Evolutionary conservation across 345 rosid genomes (phyloP).

Genomic region (Tarenaya hassleriana): DNA sequence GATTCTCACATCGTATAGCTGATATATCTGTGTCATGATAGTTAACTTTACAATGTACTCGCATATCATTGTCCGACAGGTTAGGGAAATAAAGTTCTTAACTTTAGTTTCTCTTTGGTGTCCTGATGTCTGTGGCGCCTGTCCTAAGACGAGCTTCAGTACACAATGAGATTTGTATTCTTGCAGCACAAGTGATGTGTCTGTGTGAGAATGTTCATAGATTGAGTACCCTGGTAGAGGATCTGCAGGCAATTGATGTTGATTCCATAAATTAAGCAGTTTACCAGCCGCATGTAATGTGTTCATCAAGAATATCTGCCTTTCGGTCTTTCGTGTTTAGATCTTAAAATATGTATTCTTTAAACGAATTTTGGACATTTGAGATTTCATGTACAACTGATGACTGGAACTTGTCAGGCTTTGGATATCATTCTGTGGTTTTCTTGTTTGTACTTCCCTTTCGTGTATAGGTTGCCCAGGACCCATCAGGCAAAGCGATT

Average conservation of each 20-base stretch:
- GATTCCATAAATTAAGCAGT: conserved; percentile 16
- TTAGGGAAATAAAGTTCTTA: neutral
- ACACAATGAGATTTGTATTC: no score
- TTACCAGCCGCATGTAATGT: conserved; percentile 22
- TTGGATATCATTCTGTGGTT: no score
- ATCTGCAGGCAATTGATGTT: no score
- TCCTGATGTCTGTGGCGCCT: conserved; percentile 2
- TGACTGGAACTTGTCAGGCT: neutral
- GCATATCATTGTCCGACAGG: conserved; percentile 22
- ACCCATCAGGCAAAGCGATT: conserved; percentile 76
- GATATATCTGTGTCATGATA: conserved; percentile 4
- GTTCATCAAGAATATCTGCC: conserved; percentile 3
- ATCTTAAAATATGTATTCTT: no score
- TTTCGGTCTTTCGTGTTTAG: neutral
- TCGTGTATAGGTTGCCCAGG: conserved; percentile 63
- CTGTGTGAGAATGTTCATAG: no score
- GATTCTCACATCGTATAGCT: conserved; percentile 1
- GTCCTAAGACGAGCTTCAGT: conserved; percentile 13
- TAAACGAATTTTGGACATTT: neutral
- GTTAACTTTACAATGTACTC: conserved; percentile 21
- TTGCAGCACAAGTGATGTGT: no score
- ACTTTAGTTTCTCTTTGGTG: neutral
- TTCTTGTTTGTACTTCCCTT: neutral
- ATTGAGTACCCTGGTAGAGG: no score
- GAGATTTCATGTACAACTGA: neutral